A percentile compares a stretch with the other conserved stretches of the same genome.
Conservation (phyloP, 768 basidiomycete genomes). For the Clavaria fumosa region DNA sequence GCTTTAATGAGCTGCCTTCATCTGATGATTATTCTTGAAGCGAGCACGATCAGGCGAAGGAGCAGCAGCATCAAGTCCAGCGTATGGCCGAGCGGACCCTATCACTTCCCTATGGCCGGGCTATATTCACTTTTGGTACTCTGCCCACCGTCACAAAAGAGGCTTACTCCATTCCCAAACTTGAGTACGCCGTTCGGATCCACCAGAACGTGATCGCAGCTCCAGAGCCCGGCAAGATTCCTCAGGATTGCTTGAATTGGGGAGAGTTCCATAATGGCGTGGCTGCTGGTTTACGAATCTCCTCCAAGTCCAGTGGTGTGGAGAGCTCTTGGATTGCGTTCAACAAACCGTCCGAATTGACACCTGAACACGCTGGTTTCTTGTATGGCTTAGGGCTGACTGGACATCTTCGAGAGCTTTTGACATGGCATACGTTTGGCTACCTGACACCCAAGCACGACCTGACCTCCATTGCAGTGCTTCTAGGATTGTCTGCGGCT, state of each 20-base stretch:
- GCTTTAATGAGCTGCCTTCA: background rate
- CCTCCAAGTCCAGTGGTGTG: slow-evolving; percentile 54
- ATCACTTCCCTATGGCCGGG: slow-evolving; percentile 80
- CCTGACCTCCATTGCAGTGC: slow-evolving; percentile 81
- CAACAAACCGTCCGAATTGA: slow-evolving; percentile 83
- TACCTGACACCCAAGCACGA: slow-evolving; percentile 96
- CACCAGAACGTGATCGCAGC: slow-evolving; percentile 49
- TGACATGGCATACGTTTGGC: slow-evolving; percentile 90
- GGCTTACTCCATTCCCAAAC: slow-evolving; percentile 62
- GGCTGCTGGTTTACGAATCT: slow-evolving; percentile 76
- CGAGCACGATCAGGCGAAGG: slow-evolving; percentile 76
- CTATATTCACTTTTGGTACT: slow-evolving; percentile 83
- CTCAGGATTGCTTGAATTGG: slow-evolving; percentile 65
- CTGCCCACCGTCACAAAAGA: slow-evolving; percentile 62
- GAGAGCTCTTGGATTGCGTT: slow-evolving; percentile 95
- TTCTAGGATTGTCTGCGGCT: slow-evolving; percentile 87
- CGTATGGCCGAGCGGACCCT: slow-evolving; percentile 78
- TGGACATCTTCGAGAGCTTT: slow-evolving; percentile 78
- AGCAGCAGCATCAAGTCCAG: slow-evolving; percentile 68
- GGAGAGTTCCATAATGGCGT: slow-evolving; percentile 98
- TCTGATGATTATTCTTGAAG: slow-evolving; percentile 23
- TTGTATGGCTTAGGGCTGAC: slow-evolving; percentile 83
- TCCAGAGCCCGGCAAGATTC: slow-evolving; percentile 61
- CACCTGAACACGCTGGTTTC: slow-evolving; percentile 93
- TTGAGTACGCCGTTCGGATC: slow-evolving; percentile 60